These are phyloP conservation scores for Alternaria hordeiaustralica DNA, from an alignment of 2,329 filamentous ascomycete species.

Conservation along the genomic window DNA sequence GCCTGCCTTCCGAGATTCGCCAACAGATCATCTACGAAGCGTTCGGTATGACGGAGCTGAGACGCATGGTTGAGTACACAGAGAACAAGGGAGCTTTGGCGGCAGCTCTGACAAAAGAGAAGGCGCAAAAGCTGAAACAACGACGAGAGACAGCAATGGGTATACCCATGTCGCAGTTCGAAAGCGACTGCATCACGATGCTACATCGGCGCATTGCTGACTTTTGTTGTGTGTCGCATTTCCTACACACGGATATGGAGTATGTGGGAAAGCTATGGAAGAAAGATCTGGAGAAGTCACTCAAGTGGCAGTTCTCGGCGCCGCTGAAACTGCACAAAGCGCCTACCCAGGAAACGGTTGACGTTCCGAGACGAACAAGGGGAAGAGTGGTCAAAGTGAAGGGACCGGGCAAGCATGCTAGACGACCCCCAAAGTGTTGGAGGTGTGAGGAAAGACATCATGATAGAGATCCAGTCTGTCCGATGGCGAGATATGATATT, in stretches of 20 bases:
- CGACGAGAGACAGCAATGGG: not conserved
- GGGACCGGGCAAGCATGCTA: not conserved
- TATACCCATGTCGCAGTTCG: not conserved
- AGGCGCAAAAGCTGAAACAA: not conserved
- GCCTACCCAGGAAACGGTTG: not conserved
- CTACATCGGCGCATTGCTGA: conserved; percentile 4
- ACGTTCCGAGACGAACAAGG: not conserved
- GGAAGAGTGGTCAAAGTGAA: not conserved
- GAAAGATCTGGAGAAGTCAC: not conserved
- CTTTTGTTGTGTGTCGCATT: conserved; percentile 12
- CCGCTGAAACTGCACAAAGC: not conserved
- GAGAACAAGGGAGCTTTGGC: not conserved
- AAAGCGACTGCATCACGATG: not conserved
- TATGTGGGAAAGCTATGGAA: conserved; percentile 14
- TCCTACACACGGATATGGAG: conserved; percentile 16
- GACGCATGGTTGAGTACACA: not conserved
- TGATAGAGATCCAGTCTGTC: conserved; percentile 12
- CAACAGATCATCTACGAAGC: conserved; percentile 16
- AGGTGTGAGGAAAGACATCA: conserved; percentile 20
- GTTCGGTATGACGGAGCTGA: not conserved
- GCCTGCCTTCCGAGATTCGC: conserved; percentile 21
- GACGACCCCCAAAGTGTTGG: conserved; percentile 18
- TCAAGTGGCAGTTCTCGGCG: not conserved
- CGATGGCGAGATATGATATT: conserved; percentile 2
- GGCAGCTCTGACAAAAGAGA: not conserved